phyloP scores from a whole-genome alignment of 1,284 basidiomycete species.

The Sphagnurus paluster region DNA sequence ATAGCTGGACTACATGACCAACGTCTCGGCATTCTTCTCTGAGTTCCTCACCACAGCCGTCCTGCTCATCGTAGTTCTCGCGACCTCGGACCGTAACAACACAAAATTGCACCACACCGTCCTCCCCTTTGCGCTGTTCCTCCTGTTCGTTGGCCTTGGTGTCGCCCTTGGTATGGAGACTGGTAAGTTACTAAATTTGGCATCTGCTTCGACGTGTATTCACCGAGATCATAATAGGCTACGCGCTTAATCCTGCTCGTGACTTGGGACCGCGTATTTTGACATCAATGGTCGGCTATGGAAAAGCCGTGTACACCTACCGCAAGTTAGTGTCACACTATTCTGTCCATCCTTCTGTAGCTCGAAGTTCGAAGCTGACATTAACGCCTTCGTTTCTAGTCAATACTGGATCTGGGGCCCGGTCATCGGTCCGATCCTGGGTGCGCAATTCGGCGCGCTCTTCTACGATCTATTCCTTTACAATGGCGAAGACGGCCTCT shows the following conservation, averaged over 20 bases:
- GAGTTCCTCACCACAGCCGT: conserved; percentile 41
- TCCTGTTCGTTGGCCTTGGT: conserved; percentile 49
- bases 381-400: conserved; percentile 22
- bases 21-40: conserved; percentile 38
- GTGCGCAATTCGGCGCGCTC: conserved; percentile 47
- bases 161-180: conserved; percentile 51
- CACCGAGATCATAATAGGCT: conserved; percentile 30
- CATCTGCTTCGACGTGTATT: neutral
- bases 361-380: too few species aligned
- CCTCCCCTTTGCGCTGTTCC: conserved; percentile 48
- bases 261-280: conserved; percentile 57
- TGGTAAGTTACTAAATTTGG: conserved; percentile 28
- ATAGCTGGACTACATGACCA: conserved; percentile 40
- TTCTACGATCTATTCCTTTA: conserved; percentile 56
- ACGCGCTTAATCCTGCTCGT: conserved; percentile 56
- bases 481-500: conserved; percentile 44
- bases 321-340: conserved; percentile 31
- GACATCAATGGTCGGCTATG: conserved; percentile 52
- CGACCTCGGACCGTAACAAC: conserved; percentile 42
- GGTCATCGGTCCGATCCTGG: conserved; percentile 49
- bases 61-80: conserved; percentile 39
- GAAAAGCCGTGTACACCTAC: conserved; percentile 40
- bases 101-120: conserved; percentile 39
- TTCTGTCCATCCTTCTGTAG: too few species aligned
- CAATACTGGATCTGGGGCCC: conserved; percentile 74